Evolutionary conservation across 306 rosid species (phyloP), one percentile per base, ranked within the genome.

Genomic region (Cucurbita moschata): DNA sequence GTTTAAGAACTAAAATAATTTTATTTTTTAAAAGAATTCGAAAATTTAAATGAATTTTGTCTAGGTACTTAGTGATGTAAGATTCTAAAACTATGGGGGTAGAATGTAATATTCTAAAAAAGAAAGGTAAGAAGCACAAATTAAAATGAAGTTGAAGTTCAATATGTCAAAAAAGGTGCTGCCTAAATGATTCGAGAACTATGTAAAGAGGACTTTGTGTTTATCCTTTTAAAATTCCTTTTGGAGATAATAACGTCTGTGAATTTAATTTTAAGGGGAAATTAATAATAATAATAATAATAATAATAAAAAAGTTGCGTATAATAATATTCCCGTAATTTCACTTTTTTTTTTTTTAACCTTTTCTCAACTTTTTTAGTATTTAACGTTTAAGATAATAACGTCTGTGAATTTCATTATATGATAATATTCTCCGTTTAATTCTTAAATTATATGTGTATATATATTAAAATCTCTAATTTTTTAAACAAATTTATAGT

Each of bases 221-320:
- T 39, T 67, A 67, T 67, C 55, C n/a, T 47, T 9, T 44, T 67
- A 12, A 67, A 67, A 64, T 64, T 67, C 72, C 72, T 44, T 67
- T 66, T 6, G 13, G 53, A 43, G 72, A 66, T 66, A 11, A 66
- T 42, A 66, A 66, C 52, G 53, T 43, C 10, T 19, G 72, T 66
- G 53, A 42, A 66, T 66, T 66, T 11, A 1, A 43, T 2, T 43
- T 64, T 63, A 16, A 39, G 4, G 0, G 49, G 4, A 4, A 40
- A 63, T 7, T 16, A 6, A 7, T 6, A 4, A 16, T 0, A 38
- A 37, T 30, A 30, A 30, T 30, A 30, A 30, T 30, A 30, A 2
- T 30, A 21, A 19, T 19, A 21, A 21, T 21, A 21, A 21, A 0
- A 15, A 8, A 4, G 1, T n/a, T n/a, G 70, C 70, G 9, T 63